Conservation (phyloP, 768 basidiomycete species). For the Kwoniella dejecticola region DNA sequence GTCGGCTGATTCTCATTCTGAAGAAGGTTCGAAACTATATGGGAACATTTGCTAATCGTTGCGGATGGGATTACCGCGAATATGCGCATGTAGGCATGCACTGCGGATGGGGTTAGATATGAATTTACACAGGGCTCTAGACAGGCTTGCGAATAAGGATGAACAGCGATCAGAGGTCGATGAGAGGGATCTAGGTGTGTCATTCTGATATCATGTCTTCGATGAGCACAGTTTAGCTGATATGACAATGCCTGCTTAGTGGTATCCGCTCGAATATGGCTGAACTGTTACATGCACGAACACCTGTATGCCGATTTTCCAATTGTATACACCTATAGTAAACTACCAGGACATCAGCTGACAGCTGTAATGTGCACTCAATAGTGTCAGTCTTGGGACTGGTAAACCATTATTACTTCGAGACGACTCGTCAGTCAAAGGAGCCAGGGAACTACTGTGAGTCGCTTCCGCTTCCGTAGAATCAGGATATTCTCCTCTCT, state of each 20-base stretch:
- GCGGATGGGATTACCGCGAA: conserved; percentile 1
- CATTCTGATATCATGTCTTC: not conserved
- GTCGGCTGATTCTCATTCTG: no score
- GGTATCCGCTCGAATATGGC: conserved; percentile 89
- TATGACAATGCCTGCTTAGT: conserved; percentile 59
- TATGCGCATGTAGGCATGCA: conserved; percentile 63
- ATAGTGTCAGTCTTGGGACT: conserved; percentile 85
- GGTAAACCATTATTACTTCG: conserved; percentile 86
- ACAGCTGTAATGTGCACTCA: no score
- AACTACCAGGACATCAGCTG: no score
- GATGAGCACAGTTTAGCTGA: no score
- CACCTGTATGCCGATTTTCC: conserved; percentile 69
- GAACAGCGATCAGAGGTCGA: conserved; percentile 67
- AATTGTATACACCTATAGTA: not conserved
- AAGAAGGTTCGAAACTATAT: not conserved
- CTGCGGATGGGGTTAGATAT: conserved; percentile 95
- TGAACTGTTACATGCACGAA: conserved; percentile 94
- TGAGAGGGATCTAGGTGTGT: conserved; percentile 78
- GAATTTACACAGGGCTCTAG: conserved; percentile 85
- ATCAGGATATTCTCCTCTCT: no score
- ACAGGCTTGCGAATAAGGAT: conserved; percentile 76
- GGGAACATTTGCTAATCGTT: not conserved
- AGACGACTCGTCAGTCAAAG: conserved; percentile 81
- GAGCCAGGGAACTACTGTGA: conserved; percentile 74
- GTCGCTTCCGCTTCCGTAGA: conserved; percentile 8